Conservation (phyloP, 2,329 filamentous ascomycete species). For the Sporothrix protearum region DNA sequence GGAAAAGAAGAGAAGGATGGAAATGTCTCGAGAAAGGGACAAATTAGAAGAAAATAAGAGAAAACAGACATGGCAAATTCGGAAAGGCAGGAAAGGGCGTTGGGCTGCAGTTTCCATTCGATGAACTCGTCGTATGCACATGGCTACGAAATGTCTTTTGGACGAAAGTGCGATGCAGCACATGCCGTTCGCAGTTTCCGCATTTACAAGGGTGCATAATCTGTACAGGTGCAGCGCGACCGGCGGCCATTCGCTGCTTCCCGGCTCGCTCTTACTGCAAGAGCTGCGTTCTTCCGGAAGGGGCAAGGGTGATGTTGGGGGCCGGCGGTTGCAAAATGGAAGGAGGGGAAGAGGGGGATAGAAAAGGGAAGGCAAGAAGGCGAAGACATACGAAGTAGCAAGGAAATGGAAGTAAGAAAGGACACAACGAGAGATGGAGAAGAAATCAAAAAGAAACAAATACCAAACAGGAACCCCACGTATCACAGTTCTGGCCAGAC, state of each 20-base stretch:
- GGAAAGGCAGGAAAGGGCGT: background rate
- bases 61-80: background rate
- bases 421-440: too few species aligned
- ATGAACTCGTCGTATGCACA: background rate
- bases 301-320: background rate
- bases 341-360: background rate
- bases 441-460: too few species aligned
- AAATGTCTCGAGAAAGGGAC: background rate
- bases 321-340: background rate
- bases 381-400: background rate
- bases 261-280: background rate
- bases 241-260: background rate
- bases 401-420: background rate
- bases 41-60: background rate
- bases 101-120: background rate
- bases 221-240: background rate
- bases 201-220: background rate
- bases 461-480: background rate
- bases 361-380: background rate
- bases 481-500: background rate
- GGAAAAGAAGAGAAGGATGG: background rate
- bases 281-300: background rate
- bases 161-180: background rate
- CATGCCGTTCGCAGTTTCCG: background rate
- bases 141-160: background rate